Percentiles rank a stretch among this genome's conserved stretches.
Evolutionary conservation across 2,329 filamentous ascomycete genomes (phyloP).

Genomic region (Cordyceps sp.): DNA sequence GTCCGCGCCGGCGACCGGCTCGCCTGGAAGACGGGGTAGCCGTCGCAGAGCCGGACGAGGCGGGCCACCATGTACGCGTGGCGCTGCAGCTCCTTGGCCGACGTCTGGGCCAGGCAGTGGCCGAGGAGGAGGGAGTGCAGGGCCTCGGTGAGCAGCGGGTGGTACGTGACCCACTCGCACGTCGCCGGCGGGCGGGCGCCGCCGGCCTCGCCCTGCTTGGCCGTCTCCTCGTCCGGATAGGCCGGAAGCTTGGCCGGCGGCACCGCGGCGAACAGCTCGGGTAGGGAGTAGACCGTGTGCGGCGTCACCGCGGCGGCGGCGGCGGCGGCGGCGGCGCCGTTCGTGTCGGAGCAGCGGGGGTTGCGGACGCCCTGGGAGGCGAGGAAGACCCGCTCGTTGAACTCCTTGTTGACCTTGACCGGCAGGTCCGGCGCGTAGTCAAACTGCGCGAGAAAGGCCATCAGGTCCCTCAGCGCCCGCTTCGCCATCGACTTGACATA

Average conservation of each 20-base stretch:
- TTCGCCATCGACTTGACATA: slow-evolving; percentile 59
- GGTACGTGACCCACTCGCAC: slow-evolving; percentile 43
- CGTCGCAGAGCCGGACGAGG: slow-evolving; percentile 56
- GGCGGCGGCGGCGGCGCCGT: not conserved
- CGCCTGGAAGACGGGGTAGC: slow-evolving; percentile 65
- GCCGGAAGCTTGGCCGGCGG: slow-evolving; percentile 50
- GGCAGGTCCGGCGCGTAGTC: slow-evolving; percentile 64
- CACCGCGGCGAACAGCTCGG: slow-evolving; percentile 53
- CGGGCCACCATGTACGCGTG: slow-evolving; percentile 72
- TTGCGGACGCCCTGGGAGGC: slow-evolving; percentile 30
- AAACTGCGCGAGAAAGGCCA: slow-evolving; percentile 53
- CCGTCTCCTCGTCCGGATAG: slow-evolving; percentile 36
- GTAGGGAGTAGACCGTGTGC: slow-evolving; percentile 27
- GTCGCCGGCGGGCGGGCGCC: slow-evolving; percentile 16
- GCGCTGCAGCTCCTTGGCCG: slow-evolving; percentile 57
- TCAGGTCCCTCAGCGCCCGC: slow-evolving; percentile 58
- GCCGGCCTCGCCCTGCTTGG: slow-evolving; percentile 8
- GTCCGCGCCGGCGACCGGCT: slow-evolving; percentile 54
- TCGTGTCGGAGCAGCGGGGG: slow-evolving; percentile 16
- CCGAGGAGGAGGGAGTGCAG: slow-evolving; percentile 64
- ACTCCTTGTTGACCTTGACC: slow-evolving; percentile 38
- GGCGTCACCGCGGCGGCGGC: slow-evolving; percentile 8
- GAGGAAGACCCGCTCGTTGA: slow-evolving; percentile 38
- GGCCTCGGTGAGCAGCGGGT: slow-evolving; percentile 64
- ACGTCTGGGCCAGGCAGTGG: slow-evolving; percentile 67